Base-by-base conservation (phyloP, 2,329 filamentous ascomycete species). In the Pseudocercospora vitis region DNA sequence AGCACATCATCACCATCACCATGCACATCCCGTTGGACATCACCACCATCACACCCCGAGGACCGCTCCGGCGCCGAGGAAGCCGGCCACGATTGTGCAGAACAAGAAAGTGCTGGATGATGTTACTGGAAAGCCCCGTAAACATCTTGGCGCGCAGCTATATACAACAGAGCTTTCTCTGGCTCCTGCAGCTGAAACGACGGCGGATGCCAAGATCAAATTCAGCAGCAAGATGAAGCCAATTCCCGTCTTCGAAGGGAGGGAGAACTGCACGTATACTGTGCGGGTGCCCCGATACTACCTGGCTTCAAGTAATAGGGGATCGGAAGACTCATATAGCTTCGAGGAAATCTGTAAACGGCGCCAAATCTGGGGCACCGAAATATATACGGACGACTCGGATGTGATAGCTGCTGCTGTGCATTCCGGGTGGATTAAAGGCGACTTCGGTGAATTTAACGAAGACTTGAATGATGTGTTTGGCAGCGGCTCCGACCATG, bases 381-480 rank as follows among this genome's bases (percentile, higher is more conserved):
- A 95, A 31, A 81, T 99, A 5, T 97, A 97, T 68, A 95, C 91
- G 0, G 94, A 99, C 63, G 94, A 99, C 71, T 96, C 91, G 0
- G 94, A 99, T 67, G 84, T 94, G 0, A 81, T 99, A 19, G 92
- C 91, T 0, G 91, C 92, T 2, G 92, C 91, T 55, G 92, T 99
- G 40, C 94, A 99, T 70, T 85, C 86, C 1, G 94, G 94, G 3
- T 97, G 91, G 85, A 87, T 99, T 62, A 85, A 86, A 35, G 92
- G 92, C 28, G 89, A 91, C 64, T 96, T 91, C 87, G 78, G 84
- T 3, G 84, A 91, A 5, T 61, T 50, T 47, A 70, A 67, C 49
- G 62, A 63, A 6, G 68, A 69, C 47, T 50, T 71, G 23, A 59
- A 60, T 14, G 60, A 67, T 35, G 48, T 70, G 7, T 62, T 70